Conservation (phyloP, 2,329 filamentous ascomycete species). For the Biscogniauxia marginata region DNA sequence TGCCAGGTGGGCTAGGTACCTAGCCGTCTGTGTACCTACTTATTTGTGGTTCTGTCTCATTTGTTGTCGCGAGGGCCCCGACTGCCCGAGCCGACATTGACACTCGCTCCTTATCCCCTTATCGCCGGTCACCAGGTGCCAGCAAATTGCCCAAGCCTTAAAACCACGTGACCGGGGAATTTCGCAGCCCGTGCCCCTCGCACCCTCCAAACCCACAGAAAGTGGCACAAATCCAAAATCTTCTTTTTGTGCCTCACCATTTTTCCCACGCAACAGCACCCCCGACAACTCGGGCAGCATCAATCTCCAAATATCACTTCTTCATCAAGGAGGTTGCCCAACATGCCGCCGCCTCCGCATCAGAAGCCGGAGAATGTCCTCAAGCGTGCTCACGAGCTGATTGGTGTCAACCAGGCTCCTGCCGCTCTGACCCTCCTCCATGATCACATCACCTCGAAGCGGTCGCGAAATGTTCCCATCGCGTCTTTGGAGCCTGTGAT, state of each 20-base stretch:
- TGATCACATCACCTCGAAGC: conserved; percentile 98
- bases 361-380: conserved; percentile 99
- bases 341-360: conserved; percentile 88
- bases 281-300: conserved; percentile 22
- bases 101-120: background rate
- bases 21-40: too few species aligned
- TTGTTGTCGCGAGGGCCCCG: too few species aligned
- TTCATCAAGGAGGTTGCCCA: conserved; percentile 33
- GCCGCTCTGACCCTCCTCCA: conserved; percentile 93
- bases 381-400: conserved; percentile 97
- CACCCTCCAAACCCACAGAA: conserved; percentile 29
- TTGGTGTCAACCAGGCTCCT: conserved; percentile 90
- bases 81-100: too few species aligned
- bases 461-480: conserved; percentile 96
- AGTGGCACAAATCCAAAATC: conserved; percentile 34
- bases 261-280: conserved; percentile 12
- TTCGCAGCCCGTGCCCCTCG: conserved; percentile 30
- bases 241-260: conserved; percentile 23
- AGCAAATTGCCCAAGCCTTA: background rate
- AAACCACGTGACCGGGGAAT: conserved; percentile 23
- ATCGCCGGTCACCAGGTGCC: background rate
- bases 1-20: too few species aligned
- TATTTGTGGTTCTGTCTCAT: too few species aligned
- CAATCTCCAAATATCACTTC: conserved; percentile 24
- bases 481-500: conserved; percentile 95